Evolutionary conservation across 495 filamentous ascomycete species (phyloP).

Genomic region (Pseudotulostoma volvatum): DNA sequence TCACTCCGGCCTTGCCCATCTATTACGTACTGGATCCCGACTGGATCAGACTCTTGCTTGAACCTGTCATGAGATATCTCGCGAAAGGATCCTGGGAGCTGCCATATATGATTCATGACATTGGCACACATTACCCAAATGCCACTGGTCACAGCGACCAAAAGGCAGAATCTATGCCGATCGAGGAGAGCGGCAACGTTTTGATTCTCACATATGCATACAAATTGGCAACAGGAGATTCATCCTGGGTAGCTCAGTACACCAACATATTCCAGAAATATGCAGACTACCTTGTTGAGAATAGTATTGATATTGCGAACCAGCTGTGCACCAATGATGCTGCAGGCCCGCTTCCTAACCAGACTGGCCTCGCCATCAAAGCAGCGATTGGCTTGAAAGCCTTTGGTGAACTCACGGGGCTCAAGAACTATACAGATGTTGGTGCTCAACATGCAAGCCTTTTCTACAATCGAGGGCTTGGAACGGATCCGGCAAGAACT

Average conservation of each 20-base stretch:
- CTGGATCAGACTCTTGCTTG: slow-evolving; percentile 23
- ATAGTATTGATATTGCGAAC: slow-evolving; percentile 23
- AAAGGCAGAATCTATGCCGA: slow-evolving; percentile 17
- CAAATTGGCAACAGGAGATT: slow-evolving; percentile 17
- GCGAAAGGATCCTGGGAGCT: slow-evolving; percentile 11
- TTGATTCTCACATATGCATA: slow-evolving; percentile 27
- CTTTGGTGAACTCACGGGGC: slow-evolving; percentile 18
- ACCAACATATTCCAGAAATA: slow-evolving; percentile 19
- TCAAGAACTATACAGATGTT: slow-evolving; percentile 18
- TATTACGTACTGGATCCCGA: slow-evolving; percentile 26
- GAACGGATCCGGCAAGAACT: slow-evolving; percentile 18
- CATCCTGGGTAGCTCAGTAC: slow-evolving; percentile 14
- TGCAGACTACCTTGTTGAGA: slow-evolving; percentile 29
- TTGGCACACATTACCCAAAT: slow-evolving; percentile 25
- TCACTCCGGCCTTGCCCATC: slow-evolving; percentile 25
- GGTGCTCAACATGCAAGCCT: slow-evolving; percentile 20
- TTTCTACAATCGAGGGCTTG: slow-evolving; percentile 23
- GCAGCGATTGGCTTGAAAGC: slow-evolving; percentile 31
- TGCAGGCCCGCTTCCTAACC: slow-evolving; percentile 27
- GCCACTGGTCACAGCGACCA: slow-evolving; percentile 23
- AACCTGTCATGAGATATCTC: slow-evolving; percentile 27
- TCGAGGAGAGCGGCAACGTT: slow-evolving; percentile 24
- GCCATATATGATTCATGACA: slow-evolving; percentile 12
- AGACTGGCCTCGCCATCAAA: slow-evolving; percentile 36
- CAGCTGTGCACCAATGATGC: slow-evolving; percentile 37